Conservation (phyloP, 1,284 basidiomycete genomes). For the Xerocomus tenax region DNA sequence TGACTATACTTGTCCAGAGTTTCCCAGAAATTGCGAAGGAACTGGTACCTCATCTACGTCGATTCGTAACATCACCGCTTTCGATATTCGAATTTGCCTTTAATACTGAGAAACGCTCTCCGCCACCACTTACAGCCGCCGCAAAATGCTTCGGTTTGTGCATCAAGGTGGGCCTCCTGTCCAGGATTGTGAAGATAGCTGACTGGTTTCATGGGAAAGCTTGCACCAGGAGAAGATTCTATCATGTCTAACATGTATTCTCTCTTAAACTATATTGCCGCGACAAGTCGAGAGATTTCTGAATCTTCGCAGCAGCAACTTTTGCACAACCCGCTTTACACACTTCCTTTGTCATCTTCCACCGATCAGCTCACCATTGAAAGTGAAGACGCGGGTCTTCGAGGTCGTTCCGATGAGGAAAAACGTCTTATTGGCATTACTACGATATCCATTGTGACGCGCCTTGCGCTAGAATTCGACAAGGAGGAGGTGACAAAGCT, state of each 20-base stretch:
- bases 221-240: constrained; percentile 82
- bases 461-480: constrained; percentile 74
- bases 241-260: constrained; percentile 95
- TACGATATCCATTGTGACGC: constrained; percentile 82
- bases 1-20: constrained; percentile 74
- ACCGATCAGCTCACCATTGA: constrained; percentile 24
- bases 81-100: constrained; percentile 85
- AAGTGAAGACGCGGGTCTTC: constrained; percentile 43
- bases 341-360: constrained; percentile 39
- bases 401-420: constrained; percentile 73
- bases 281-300: constrained; percentile 66
- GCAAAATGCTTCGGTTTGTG: constrained; percentile 87
- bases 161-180: constrained; percentile 53
- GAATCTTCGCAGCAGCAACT: constrained; percentile 42
- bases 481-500: constrained; percentile 78
- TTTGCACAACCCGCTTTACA: constrained; percentile 38
- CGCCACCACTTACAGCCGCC: constrained; percentile 73
- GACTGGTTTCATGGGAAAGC: constrained; percentile 35
- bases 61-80: constrained; percentile 82
- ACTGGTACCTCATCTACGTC: constrained; percentile 76
- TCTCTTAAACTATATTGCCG: constrained; percentile 82
- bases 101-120: constrained; percentile 60
- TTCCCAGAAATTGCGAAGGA: constrained; percentile 72
- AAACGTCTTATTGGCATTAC: constrained; percentile 79
- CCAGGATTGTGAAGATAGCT: neutral